Conservation (phyloP, 1,284 basidiomycete genomes). For the Heliocybe sulcata region DNA sequence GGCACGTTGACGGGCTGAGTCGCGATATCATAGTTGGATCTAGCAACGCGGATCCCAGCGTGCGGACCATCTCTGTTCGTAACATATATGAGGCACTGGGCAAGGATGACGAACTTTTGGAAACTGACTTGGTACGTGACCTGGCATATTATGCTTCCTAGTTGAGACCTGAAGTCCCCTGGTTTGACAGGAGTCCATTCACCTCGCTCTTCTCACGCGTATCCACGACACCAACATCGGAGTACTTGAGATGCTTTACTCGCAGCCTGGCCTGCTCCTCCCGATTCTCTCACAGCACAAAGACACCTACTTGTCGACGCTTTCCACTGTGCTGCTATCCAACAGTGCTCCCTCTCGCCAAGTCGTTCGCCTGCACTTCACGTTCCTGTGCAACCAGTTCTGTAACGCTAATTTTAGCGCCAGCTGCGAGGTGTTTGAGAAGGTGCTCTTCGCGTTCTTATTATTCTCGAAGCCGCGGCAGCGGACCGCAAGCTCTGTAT, state of each 20-base stretch:
- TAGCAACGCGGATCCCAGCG: slow-evolving; percentile 38
- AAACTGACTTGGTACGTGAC: slow-evolving; percentile 28
- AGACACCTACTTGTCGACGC: slow-evolving; percentile 38
- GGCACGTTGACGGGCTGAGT: background rate
- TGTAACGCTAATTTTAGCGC: slow-evolving; percentile 24
- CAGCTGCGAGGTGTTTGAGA: slow-evolving; percentile 43
- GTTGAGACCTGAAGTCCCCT: slow-evolving; percentile 4
- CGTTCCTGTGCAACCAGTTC: slow-evolving; percentile 54
- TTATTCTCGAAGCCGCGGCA: slow-evolving; percentile 66
- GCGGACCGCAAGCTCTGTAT: slow-evolving; percentile 53
- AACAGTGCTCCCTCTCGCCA: slow-evolving; percentile 35
- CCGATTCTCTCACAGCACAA: slow-evolving; percentile 33
- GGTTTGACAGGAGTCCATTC: slow-evolving; percentile 34
- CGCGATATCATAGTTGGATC: slow-evolving; percentile 47
- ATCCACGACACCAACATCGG: slow-evolving; percentile 53
- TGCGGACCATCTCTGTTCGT: slow-evolving; percentile 45
- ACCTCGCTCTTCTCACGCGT: slow-evolving; percentile 50
- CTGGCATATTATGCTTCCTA: slow-evolving; percentile 4
- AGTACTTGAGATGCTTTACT: slow-evolving; percentile 67
- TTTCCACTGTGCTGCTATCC: slow-evolving; percentile 33
- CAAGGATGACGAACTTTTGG: slow-evolving; percentile 21
- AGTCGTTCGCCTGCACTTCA: slow-evolving; percentile 51
- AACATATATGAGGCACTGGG: slow-evolving; percentile 35
- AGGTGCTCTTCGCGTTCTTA: slow-evolving; percentile 65
- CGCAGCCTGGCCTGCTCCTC: slow-evolving; percentile 35